phyloP scores from a whole-genome alignment of 1,284 basidiomycete genomes.

The Abortiporus biennis region DNA sequence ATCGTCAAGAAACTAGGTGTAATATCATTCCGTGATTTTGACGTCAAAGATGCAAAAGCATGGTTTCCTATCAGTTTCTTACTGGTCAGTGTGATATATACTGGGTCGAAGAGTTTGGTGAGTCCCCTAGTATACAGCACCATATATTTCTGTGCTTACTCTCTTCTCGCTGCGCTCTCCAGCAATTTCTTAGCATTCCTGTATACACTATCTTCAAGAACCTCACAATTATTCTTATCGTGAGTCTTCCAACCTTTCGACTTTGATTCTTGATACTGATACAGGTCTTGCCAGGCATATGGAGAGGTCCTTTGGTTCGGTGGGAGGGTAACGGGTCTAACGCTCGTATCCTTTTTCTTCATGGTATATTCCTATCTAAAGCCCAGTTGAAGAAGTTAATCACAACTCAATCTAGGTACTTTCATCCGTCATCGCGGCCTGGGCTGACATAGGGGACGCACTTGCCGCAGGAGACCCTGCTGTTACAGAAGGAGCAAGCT shows the following conservation, averaged over 20 bases:
- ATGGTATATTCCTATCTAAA: conserved; percentile 87
- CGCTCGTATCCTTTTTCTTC: conserved; percentile 84
- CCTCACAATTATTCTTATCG: conserved; percentile 96
- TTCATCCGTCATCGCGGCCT: conserved; percentile 95
- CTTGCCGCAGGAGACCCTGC: conserved; percentile 35
- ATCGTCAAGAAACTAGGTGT: conserved; percentile 74
- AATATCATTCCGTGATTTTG: conserved; percentile 87
- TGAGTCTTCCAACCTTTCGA: conserved; percentile 31
- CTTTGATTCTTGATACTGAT: neutral
- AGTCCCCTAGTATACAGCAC: conserved; percentile 24
- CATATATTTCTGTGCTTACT: neutral
- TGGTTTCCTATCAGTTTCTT: conserved; percentile 96
- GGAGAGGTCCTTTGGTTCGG: conserved; percentile 98
- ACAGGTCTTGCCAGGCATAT: conserved; percentile 69
- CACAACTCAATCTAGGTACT: conserved; percentile 52
- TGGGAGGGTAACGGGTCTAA: conserved; percentile 83
- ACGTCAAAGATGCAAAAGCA: conserved; percentile 78
- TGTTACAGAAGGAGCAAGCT: conserved; percentile 30
- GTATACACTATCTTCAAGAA: conserved; percentile 99
- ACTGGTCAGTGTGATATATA: conserved; percentile 95
- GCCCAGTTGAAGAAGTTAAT: conserved; percentile 5
- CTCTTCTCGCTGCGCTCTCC: conserved; percentile 7
- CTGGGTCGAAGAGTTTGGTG: conserved; percentile 94
- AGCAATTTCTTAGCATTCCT: conserved; percentile 93
- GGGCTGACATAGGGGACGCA: conserved; percentile 73